These are phyloP conservation scores for Penicillium sp. DNA, from an alignment of 2,329 filamentous ascomycete species.

Conservation along the genomic window DNA sequence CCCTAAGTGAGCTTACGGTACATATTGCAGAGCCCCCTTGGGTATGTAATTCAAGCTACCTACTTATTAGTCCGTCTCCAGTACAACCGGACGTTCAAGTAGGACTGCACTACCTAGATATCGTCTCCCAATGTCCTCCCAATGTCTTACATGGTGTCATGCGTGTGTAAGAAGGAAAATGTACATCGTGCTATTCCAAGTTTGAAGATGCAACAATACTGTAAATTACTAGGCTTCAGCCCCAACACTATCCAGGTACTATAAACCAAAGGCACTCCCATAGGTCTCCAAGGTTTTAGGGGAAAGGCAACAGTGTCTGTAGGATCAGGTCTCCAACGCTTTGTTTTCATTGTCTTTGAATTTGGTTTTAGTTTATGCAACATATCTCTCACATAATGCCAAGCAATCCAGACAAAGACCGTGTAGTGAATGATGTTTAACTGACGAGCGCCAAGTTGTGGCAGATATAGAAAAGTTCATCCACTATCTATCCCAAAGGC, in stretches of 20 bases:
- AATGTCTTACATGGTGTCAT: not conserved
- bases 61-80: not conserved
- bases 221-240: too few relatives aligned
- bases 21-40: not conserved
- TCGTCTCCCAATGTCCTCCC: not conserved
- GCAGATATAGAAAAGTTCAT: not conserved
- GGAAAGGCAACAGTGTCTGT: not conserved
- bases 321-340: not conserved
- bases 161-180: not conserved
- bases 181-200: too few relatives aligned
- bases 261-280: not conserved
- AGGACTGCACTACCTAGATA: not conserved
- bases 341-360: not conserved
- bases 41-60: not conserved
- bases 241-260: too few relatives aligned
- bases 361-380: not conserved
- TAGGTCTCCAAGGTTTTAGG: not conserved
- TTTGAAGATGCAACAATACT: too few relatives aligned
- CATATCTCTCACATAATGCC: not conserved
- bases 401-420: not conserved
- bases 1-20: not conserved
- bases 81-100: not conserved
- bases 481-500: not conserved
- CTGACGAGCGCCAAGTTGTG: not conserved
- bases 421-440: not conserved